Conservation (phyloP, 78 protist species). For the Guillardia theta region DNA sequence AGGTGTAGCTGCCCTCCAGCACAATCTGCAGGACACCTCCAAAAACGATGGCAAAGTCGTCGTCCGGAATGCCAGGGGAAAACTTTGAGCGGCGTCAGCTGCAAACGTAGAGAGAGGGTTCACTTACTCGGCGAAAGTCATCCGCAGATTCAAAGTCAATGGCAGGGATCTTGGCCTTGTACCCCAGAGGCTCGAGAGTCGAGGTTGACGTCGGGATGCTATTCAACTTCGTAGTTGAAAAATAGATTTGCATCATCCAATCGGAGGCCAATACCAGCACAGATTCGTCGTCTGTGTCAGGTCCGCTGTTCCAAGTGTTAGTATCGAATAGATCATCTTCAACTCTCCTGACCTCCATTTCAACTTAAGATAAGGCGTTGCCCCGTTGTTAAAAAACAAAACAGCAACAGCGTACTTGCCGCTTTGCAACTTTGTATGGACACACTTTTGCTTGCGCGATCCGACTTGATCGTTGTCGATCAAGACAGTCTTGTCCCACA, state of each 20-base stretch:
- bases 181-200: neutral
- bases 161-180: neutral
- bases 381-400: neutral
- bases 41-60: neutral
- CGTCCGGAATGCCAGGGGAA: neutral
- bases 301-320: neutral
- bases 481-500: neutral
- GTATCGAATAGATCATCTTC: neutral
- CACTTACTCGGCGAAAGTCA: neutral
- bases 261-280: neutral
- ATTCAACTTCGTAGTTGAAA: neutral
- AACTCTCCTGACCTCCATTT: too few species aligned
- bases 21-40: neutral
- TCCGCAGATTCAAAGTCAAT: neutral
- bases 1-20: neutral
- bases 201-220: neutral
- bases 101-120: too few species aligned
- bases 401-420: neutral
- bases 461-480: neutral
- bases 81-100: too few species aligned
- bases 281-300: neutral
- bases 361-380: too few species aligned
- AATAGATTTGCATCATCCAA: neutral
- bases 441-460: neutral
- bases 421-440: neutral